A percentile compares a stretch with the other conserved stretches of the same genome.
phyloP scores from a whole-genome alignment of 1,139 yeast genomes.

The Nakaseomyces nivariensis region DNA sequence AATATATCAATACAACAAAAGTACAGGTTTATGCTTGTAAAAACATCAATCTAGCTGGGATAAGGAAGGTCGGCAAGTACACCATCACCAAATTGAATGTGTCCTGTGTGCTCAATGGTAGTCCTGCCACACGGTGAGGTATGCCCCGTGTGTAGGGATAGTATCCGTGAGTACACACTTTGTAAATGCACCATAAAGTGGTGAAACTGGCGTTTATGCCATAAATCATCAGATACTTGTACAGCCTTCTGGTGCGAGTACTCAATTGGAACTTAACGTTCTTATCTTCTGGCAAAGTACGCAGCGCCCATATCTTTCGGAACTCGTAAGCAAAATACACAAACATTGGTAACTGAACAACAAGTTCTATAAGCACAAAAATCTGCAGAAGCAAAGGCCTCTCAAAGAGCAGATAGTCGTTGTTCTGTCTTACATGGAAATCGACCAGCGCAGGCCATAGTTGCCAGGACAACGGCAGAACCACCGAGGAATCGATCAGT shows the following conservation, averaged over 20 bases:
- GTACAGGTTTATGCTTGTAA: not conserved
- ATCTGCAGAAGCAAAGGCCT: constrained; percentile 61
- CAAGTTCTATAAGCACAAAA: constrained; percentile 61
- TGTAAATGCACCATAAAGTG: constrained; percentile 21
- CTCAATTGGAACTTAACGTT: constrained; percentile 4
- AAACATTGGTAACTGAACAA: constrained; percentile 73
- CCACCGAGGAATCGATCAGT: constrained; percentile 62
- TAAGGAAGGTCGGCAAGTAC: constrained; percentile 24
- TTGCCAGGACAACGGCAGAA: constrained; percentile 47
- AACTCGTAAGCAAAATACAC: constrained; percentile 26
- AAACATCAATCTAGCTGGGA: constrained; percentile 12
- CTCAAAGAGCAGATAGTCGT: constrained; percentile 54
- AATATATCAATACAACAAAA: too few relatives aligned
- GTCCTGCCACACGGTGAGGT: constrained; percentile 5
- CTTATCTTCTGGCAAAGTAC: constrained; percentile 7
- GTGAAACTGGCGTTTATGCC: constrained; percentile 26
- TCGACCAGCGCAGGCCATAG: constrained; percentile 42
- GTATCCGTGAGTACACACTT: constrained; percentile 20
- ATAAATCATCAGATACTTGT: constrained; percentile 16
- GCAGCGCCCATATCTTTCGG: not conserved
- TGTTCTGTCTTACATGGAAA: constrained; percentile 53
- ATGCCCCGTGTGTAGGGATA: constrained; percentile 13
- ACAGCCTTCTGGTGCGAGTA: constrained; percentile 5
- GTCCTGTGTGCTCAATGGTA: constrained; percentile 10
- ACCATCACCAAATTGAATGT: constrained; percentile 15